Conservation (phyloP, 805 yeast species). For the Brettanomyces bruxellensis region DNA sequence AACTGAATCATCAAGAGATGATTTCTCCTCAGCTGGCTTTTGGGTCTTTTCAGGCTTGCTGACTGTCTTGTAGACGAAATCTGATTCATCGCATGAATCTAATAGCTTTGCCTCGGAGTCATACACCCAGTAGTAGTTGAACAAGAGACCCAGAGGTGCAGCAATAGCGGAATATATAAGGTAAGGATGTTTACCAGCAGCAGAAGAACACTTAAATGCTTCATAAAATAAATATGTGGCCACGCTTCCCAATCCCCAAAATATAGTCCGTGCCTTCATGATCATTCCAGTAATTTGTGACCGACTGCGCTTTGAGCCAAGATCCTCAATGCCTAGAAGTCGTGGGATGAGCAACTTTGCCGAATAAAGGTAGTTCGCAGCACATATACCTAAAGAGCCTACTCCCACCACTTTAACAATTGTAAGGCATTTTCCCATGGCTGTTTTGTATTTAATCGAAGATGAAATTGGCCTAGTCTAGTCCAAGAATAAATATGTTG, state of each 20-base stretch:
- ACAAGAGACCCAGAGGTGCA: constrained; percentile 34
- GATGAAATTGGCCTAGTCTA: not conserved
- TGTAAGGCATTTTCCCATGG: constrained; percentile 46
- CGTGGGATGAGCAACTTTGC: constrained; percentile 14
- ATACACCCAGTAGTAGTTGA: constrained; percentile 18
- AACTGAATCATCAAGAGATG: constrained; percentile 37
- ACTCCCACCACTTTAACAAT: constrained; percentile 56
- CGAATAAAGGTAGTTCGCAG: constrained; percentile 36
- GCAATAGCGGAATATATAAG: constrained; percentile 55
- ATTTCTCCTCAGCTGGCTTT: constrained; percentile 21
- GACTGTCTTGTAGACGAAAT: constrained; percentile 8
- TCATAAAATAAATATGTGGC: constrained; percentile 42
- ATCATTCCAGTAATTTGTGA: constrained; percentile 9
- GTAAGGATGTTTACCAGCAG: constrained; percentile 60
- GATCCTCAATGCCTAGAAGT: constrained; percentile 6
- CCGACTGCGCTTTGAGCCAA: constrained; percentile 7
- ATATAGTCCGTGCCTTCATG: constrained; percentile 17
- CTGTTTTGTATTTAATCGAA: not conserved
- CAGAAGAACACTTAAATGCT: constrained; percentile 51
- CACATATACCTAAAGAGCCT: constrained; percentile 57
- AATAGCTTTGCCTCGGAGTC: constrained; percentile 21
- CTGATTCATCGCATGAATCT: constrained; percentile 6
- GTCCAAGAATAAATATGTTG: not conserved
- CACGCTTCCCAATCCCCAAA: constrained; percentile 33
- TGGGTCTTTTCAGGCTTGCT: constrained; percentile 17